Evolutionary conservation across 106 monocot genomes (phyloP), one percentile per base, ranked within the genome.

Genomic region (Cymbidium sinense): DNA sequence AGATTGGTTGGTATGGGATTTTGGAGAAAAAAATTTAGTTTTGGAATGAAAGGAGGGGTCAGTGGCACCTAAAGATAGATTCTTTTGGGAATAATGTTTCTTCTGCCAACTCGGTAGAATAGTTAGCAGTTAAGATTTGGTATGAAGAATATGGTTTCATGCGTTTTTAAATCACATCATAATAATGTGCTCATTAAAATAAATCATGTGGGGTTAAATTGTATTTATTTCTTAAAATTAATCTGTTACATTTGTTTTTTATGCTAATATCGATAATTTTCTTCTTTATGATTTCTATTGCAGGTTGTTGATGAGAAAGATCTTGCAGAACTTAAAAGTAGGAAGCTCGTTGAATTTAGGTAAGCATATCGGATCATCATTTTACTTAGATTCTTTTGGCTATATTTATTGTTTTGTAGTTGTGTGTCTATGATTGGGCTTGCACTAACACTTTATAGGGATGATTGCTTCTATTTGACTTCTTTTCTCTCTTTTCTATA

Each of bases 281-380:
- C 11, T 33, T 18, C 1, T 34, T 3, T 58, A 58, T 37, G 34
- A 71, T 37, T 39, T 12, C 77, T 69, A 37, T 76, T 78, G 34
- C 80, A 95, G 93, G 84, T 30, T 67, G 69, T 87, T 75, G 82
- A 79, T 58, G 81, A 82, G 44, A 83, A 85, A 43, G 87, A 88
- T 75, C 80, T 88, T 78, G 73, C 81, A 34, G 87, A 85, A 67
- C 70, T 95, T 64, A 90, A 88, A 64, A 93, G 75, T 82, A 93
- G 95, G 76, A 92, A 95, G 81, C 95, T 95, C 43, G 82, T 92
- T 44, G 72, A 43, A 28, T 85, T 85, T 43, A 84, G 88, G 95
- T 95, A 90, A 88, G 33, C 10, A 28, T 64, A 33, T 28, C 25
- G 15, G 47, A 47, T 34, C 75, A 34, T 36, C 19, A 71, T 71